A percentile compares a stretch with the other conserved stretches of the same genome.
These are phyloP conservation scores for Aureobasidium sp. DNA, from an alignment of 2,329 filamentous ascomycete genomes.

Conservation along the genomic window DNA sequence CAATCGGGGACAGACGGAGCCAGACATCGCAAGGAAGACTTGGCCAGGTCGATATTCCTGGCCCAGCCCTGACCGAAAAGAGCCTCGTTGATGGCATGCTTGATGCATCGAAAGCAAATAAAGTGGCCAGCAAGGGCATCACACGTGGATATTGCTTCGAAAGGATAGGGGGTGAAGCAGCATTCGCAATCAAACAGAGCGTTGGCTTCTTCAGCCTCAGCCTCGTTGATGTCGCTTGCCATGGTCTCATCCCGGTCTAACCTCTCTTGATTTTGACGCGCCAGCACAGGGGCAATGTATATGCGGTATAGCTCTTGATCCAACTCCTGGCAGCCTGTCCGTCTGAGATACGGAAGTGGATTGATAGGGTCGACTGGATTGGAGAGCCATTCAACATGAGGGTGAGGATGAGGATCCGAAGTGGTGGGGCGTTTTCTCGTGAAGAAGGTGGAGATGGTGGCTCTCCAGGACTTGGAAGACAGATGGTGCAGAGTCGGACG, in stretches of 20 bases:
- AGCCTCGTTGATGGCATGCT: constrained; percentile 74
- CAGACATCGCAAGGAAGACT: constrained; percentile 74
- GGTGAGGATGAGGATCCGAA: constrained; percentile 53
- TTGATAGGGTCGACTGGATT: constrained; percentile 43
- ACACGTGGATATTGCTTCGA: constrained; percentile 71
- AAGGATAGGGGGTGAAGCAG: constrained; percentile 64
- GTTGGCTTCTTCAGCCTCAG: constrained; percentile 40
- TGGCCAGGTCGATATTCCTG: constrained; percentile 65
- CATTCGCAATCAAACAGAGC: constrained; percentile 65
- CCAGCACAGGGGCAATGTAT: constrained; percentile 38
- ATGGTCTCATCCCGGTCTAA: constrained; percentile 35
- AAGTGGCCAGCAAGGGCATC: constrained; percentile 57
- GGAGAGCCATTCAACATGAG: constrained; percentile 56
- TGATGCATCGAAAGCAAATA: constrained; percentile 76
- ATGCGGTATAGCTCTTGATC: constrained; percentile 44
- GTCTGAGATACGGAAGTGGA: constrained; percentile 54
- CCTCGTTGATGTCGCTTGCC: constrained; percentile 42
- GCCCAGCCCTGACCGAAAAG: constrained; percentile 91
- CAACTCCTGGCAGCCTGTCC: constrained; percentile 55
- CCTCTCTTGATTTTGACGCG: constrained; percentile 32
- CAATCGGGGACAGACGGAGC: constrained; percentile 64
- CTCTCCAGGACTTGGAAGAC: constrained; percentile 69
- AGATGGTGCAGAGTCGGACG: constrained; percentile 62
- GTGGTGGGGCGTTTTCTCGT: constrained; percentile 54
- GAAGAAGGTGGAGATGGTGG: constrained; percentile 64